Base-by-base conservation (phyloP, 2,329 filamentous ascomycete species). In the Amylocarpus encephaloides region DNA sequence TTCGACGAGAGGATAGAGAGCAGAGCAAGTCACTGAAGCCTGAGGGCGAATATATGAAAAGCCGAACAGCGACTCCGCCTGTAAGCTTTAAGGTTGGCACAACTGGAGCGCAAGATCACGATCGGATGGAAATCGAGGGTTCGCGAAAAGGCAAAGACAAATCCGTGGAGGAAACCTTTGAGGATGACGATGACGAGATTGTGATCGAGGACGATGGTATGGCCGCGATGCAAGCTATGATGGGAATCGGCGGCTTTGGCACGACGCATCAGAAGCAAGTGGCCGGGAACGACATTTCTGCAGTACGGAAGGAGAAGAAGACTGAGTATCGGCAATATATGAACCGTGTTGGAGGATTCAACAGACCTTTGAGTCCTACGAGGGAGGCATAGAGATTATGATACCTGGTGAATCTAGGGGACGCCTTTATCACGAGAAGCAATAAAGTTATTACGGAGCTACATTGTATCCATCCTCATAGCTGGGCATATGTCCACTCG, bases 311-410 rank as follows among this genome's bases (percentile, higher is more conserved):
- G 75, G 89, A 93, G 71, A 96, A 95, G 81, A 91, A 89, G 80
- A 87, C 85, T 12, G 81, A 94, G 73, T 97, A 96, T 65, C 79
- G 93, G 60, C 93, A 98, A 78, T 98, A 98, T 70, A 98, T 98
- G 82, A 93, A 93, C 65, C 79, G 87, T 50, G 75, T 82, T 46
- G 87, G 87, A 49, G 87, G 87, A 5, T 93, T 93, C 73, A 93
- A 92, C 66, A 71, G 87, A 61, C 86, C 87, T 41, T 71, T 91
- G 46, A 86, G 83, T 67, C 82, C 81, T 16, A 66, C 67, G 16
- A 61, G 63, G 39, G 59, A 66, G 42, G 52, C 19, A 45, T 9
- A 13, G 34, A 16, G 12, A 13, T 10, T 10, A 36, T 16, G 34
- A 36, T 26, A 26, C 7, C 4, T 7, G 4, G 7, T 26, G 22